A percentile compares a stretch with the other conserved stretches of the same genome.
Evolutionary conservation across 2,329 filamentous ascomycete species (phyloP).

Genomic region (Penicillium sp.): DNA sequence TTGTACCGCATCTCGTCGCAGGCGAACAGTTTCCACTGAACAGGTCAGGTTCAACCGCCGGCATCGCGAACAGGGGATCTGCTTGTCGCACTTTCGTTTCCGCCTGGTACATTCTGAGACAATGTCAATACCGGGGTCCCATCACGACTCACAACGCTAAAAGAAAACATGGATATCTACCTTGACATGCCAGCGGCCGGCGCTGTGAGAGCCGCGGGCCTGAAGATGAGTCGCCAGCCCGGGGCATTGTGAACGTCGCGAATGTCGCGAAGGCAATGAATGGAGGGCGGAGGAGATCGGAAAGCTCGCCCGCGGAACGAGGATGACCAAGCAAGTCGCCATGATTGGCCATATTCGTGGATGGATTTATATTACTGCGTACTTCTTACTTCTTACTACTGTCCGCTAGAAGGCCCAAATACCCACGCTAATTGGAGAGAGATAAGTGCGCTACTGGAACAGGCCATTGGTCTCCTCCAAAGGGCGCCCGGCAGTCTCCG

Average conservation of each 20-base stretch:
- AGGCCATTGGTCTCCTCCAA: conserved; percentile 10
- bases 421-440: too few relatives aligned
- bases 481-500: conserved; percentile 4
- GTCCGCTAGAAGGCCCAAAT: too few relatives aligned
- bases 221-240: conserved; percentile 13
- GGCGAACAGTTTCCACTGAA: conserved; percentile 30
- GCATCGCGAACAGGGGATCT: conserved; percentile 30
- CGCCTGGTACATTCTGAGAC: conserved; percentile 31
- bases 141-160: neutral
- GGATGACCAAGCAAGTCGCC: neutral
- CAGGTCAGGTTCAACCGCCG: conserved; percentile 28
- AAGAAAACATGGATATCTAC: conserved; percentile 13
- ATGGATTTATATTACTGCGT: too few relatives aligned
- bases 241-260: conserved; percentile 22
- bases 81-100: conserved; percentile 33
- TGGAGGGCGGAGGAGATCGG: conserved; percentile 3
- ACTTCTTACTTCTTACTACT: too few relatives aligned
- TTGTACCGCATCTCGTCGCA: conserved; percentile 29
- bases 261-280: neutral
- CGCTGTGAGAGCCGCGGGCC: conserved; percentile 28
- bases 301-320: conserved; percentile 1
- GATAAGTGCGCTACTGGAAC: neutral
- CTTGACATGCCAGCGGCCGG: conserved; percentile 30
- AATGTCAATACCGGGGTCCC: conserved; percentile 11
- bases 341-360: too few relatives aligned